Base-by-base conservation (phyloP, 305 asterid genomes). In the Coffea humblotiana region DNA sequence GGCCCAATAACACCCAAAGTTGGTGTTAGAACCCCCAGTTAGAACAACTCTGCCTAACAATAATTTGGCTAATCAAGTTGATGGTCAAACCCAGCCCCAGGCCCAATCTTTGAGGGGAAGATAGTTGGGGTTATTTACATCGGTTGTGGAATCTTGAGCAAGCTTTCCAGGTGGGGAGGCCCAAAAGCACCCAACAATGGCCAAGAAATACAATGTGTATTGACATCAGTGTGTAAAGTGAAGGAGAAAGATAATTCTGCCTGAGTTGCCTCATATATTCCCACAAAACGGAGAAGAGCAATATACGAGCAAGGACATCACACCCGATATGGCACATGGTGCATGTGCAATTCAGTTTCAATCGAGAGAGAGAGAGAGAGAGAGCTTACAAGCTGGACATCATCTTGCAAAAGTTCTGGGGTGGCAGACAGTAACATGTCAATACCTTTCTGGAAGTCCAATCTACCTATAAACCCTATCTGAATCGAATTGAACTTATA, bases 391-490 rank as follows among this genome's bases (percentile, higher is more conserved):
- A 96, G 82, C 83, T 96, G 99, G 81, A 96, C 90, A 82, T 92
- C 98, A 8, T 94, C 97, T 72, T 82, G 88, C 97, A 94, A 14
- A 21, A 96, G 96, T 82, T 96, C 95, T 25, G 98, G 98, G 61
- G 86, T 78, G 65, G 95, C 93, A 45, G 98, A 88, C 72, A 96
- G 96, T 83, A 94, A 88, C 77, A 96, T 87, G 87, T 96, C 99
- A 21, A 96, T 90, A 49, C 99, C 99, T 89, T 96, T 96, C 88
- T 96, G 99, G 87, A 70, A 96, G 86, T 96, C 99, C 61, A 96
- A 89, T 83, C 99, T 90, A 83, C 99, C 99, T 45, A 96, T 91
- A 88, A 96, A 96, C 69, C 99, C 98, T 83, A 96, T 92, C 99
- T 96, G 87, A 27, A 79, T 65, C 78, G 25, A 45, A 76, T 78